Evolutionary conservation across 805 yeast species (phyloP).

Genomic region (Saturnispora besseyi): DNA sequence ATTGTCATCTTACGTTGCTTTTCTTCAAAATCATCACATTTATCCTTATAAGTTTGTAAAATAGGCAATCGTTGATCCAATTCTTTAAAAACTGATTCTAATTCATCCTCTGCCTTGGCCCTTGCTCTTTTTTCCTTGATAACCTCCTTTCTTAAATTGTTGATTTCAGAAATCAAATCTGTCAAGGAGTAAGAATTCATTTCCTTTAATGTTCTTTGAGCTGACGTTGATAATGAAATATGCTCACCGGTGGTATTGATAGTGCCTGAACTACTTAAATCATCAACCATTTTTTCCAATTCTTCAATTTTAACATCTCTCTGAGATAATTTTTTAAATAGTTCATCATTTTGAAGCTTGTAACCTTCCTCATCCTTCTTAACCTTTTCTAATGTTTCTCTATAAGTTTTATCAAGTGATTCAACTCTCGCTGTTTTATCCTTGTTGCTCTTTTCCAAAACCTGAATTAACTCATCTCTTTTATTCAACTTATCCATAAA

Average conservation of each 20-base stretch:
- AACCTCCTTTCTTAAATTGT: constrained; percentile 54
- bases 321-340: constrained; percentile 29
- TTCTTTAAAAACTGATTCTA: constrained; percentile 65
- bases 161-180: constrained; percentile 55
- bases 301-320: constrained; percentile 32
- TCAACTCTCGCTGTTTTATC: constrained; percentile 44
- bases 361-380: constrained; percentile 30
- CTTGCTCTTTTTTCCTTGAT: constrained; percentile 64
- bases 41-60: constrained; percentile 55
- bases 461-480: constrained; percentile 51
- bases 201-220: constrained; percentile 42
- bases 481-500: constrained; percentile 48
- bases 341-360: constrained; percentile 28
- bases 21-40: constrained; percentile 46
- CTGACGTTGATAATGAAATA: constrained; percentile 30
- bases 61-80: constrained; percentile 73
- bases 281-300: constrained; percentile 38
- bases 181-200: constrained; percentile 51
- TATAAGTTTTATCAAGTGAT: constrained; percentile 42
- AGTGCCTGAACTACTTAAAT: constrained; percentile 20
- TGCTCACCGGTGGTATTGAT: constrained; percentile 11
- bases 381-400: constrained; percentile 33
- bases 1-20: constrained; percentile 47
- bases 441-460: constrained; percentile 44
- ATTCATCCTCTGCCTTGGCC: constrained; percentile 57